Evolutionary conservation across 2,329 filamentous ascomycete species (phyloP).

Genomic region (Stemphylium vesicarium): DNA sequence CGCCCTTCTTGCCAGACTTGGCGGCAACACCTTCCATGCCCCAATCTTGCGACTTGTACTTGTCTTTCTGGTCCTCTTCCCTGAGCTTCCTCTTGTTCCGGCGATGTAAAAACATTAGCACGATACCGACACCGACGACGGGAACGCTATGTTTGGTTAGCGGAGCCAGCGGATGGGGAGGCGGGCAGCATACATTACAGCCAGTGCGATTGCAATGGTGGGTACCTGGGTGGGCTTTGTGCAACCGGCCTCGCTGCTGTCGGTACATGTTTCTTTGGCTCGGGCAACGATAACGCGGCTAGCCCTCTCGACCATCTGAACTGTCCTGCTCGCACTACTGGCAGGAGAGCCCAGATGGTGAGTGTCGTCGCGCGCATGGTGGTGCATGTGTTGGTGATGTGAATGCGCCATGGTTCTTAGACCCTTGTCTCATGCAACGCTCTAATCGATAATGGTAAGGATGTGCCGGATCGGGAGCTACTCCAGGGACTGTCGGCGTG

Average conservation of each 20-base stretch:
- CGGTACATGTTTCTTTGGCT: conserved; percentile 33
- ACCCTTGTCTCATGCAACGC: conserved; percentile 26
- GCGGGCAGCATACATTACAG: conserved; percentile 37
- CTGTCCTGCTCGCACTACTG: conserved; percentile 27
- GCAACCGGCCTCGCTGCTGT: conserved; percentile 44
- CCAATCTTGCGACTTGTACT: conserved; percentile 91
- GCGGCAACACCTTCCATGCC: conserved; percentile 67
- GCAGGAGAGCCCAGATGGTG: conserved; percentile 15
- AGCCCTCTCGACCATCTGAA: conserved; percentile 29
- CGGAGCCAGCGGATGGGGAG: background rate
- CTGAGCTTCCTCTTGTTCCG: conserved; percentile 74
- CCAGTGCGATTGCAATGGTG: conserved; percentile 42
- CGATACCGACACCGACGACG: conserved; percentile 67
- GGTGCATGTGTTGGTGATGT: conserved; percentile 43
- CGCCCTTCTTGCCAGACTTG: conserved; percentile 40
- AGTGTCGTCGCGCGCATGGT: conserved; percentile 34
- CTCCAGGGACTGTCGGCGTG: conserved; percentile 10
- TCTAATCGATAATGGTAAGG: conserved; percentile 19
- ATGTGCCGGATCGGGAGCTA: conserved; percentile 27
- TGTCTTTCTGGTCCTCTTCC: conserved; percentile 82
- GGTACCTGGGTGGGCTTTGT: conserved; percentile 44
- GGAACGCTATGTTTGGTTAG: conserved; percentile 69
- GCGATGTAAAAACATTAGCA: conserved; percentile 79
- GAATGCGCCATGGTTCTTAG: conserved; percentile 37
- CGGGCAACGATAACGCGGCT: conserved; percentile 38